These are phyloP conservation scores for Fusarium illudens DNA, from an alignment of 2,329 filamentous ascomycete genomes.

Conservation along the genomic window DNA sequence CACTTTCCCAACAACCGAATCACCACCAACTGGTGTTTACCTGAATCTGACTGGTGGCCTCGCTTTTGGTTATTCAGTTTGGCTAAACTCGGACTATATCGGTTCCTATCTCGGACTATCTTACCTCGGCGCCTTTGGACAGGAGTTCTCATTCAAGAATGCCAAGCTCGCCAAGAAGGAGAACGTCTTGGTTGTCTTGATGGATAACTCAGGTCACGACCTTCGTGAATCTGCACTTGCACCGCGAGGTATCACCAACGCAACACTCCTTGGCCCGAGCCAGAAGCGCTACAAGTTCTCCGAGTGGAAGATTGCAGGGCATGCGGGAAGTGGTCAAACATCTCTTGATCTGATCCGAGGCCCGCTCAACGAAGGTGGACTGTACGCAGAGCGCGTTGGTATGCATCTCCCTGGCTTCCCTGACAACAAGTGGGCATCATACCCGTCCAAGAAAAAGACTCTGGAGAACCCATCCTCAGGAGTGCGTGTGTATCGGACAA, in stretches of 20 bases:
- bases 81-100: slow-evolving; percentile 64
- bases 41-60: slow-evolving; percentile 62
- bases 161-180: slow-evolving; percentile 52
- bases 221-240: slow-evolving; percentile 57
- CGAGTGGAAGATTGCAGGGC: slow-evolving; percentile 66
- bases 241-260: slow-evolving; percentile 61
- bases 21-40: slow-evolving; percentile 53
- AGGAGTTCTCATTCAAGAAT: slow-evolving; percentile 60
- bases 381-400: slow-evolving; percentile 65
- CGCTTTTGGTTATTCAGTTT: slow-evolving; percentile 66
- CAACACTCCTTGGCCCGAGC: slow-evolving; percentile 55
- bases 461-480: slow-evolving; percentile 58
- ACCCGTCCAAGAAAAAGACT: slow-evolving; percentile 42
- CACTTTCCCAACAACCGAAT: slow-evolving; percentile 54
- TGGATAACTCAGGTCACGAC: slow-evolving; percentile 69
- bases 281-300: slow-evolving; percentile 51
- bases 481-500: slow-evolving; percentile 64
- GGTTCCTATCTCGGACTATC: slow-evolving; percentile 64
- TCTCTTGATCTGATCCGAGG: slow-evolving; percentile 64
- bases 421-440: slow-evolving; percentile 53
- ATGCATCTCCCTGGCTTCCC: slow-evolving; percentile 67
- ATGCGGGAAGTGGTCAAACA: slow-evolving; percentile 60
- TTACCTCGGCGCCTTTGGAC: slow-evolving; percentile 47
- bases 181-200: slow-evolving; percentile 63
- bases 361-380: slow-evolving; percentile 64